Percentiles rank a stretch among this genome's conserved stretches.
These are phyloP conservation scores for Bisporella sp. DNA, from an alignment of 2,329 filamentous ascomycete genomes.

Conservation along the genomic window DNA sequence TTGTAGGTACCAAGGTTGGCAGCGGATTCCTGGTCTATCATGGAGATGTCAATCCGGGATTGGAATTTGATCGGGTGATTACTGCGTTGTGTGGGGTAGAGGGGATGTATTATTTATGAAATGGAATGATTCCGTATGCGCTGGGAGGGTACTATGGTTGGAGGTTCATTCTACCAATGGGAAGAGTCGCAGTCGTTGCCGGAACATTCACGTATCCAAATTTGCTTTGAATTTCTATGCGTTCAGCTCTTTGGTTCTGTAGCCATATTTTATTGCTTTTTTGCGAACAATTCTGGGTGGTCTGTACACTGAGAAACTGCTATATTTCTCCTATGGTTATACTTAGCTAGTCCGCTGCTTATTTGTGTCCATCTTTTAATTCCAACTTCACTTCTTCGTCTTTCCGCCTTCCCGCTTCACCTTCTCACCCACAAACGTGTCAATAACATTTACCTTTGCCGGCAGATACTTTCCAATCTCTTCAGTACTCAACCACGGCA, in stretches of 20 bases:
- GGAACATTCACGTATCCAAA: no score
- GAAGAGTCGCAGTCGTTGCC: no score
- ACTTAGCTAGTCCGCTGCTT: not conserved
- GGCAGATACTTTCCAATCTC: slow-evolving; percentile 32
- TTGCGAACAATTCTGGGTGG: no score
- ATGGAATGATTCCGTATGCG: no score
- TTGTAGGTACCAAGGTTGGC: slow-evolving; percentile 20
- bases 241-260: no score
- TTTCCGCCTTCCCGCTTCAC: slow-evolving; percentile 4
- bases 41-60: slow-evolving; percentile 24
- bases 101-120: no score
- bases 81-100: slow-evolving; percentile 19
- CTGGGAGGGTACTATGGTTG: no score
- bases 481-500: slow-evolving; percentile 48
- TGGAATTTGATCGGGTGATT: slow-evolving; percentile 16
- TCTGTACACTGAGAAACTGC: not conserved
- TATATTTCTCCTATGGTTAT: not conserved
- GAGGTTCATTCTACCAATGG: no score
- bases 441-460: slow-evolving; percentile 40
- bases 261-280: no score
- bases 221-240: no score
- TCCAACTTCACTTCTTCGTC: not conserved
- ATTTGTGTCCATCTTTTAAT: not conserved
- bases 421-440: slow-evolving; percentile 24
- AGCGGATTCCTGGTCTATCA: slow-evolving; percentile 23